Percentiles rank a stretch among this genome's conserved stretches.
Conservation (phyloP, 768 basidiomycete species). For the Leccinellum rugosiceps region DNA sequence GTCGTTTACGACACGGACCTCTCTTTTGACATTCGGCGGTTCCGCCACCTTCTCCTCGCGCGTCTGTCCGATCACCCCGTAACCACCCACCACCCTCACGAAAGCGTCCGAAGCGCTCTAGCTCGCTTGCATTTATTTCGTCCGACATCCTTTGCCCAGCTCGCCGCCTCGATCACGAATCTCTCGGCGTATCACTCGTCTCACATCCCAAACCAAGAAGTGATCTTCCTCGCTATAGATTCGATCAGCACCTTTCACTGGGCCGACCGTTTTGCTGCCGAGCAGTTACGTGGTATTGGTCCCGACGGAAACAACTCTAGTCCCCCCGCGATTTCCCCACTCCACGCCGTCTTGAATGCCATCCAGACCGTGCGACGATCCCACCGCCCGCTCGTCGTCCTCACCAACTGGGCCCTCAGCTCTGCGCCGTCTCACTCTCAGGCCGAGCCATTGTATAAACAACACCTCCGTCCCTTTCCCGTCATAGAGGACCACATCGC, state of each 20-base stretch:
- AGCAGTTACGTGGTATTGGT: constrained; percentile 41
- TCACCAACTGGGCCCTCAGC: constrained; percentile 64
- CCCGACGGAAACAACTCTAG: constrained; percentile 2
- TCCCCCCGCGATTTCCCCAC: constrained; percentile 26
- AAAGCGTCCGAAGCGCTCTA: constrained; percentile 41
- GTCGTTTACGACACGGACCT: constrained; percentile 70
- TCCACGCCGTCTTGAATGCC: constrained; percentile 46
- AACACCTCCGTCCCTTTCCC: constrained; percentile 51
- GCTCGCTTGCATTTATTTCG: constrained; percentile 62
- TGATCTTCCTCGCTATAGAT: constrained; percentile 71
- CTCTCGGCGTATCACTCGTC: constrained; percentile 53
- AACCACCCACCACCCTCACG: constrained; percentile 19
- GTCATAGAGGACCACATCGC: constrained; percentile 15
- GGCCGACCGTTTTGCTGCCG: constrained; percentile 64
- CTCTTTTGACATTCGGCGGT: constrained; percentile 55
- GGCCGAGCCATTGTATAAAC: constrained; percentile 38
- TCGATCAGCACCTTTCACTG: constrained; percentile 78
- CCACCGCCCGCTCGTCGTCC: constrained; percentile 47
- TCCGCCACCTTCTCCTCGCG: constrained; percentile 49
- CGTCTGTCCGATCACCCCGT: constrained; percentile 38
- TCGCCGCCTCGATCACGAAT: constrained; percentile 62
- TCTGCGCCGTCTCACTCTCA: constrained; percentile 15
- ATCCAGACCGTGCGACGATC: constrained; percentile 47
- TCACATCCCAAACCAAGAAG: constrained; percentile 48
- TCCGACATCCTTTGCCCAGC: constrained; percentile 62